A percentile compares a stretch with the other conserved stretches of the same genome.
Evolutionary conservation across 495 filamentous ascomycete genomes (phyloP).

Genomic region (Trichoderma gamsii): DNA sequence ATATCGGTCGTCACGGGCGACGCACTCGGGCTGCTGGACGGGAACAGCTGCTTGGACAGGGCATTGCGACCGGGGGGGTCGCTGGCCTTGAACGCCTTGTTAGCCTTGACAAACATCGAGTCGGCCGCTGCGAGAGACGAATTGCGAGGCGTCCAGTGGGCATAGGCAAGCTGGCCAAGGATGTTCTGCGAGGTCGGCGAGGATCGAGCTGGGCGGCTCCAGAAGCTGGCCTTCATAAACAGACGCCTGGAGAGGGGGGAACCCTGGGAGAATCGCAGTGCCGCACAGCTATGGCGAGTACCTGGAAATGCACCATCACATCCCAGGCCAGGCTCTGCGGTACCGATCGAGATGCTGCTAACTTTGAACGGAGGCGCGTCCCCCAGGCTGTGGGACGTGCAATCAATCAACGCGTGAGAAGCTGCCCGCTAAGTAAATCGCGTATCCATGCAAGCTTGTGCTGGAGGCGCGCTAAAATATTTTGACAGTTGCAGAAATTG

Average conservation of each 20-base stretch:
- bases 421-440: neutral
- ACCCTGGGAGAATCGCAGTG: neutral
- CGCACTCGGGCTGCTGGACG: slow-evolving; percentile 41
- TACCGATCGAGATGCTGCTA: neutral
- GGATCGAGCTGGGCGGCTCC: slow-evolving; percentile 10
- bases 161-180: neutral
- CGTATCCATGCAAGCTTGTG: slow-evolving; percentile 6
- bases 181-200: slow-evolving; percentile 16
- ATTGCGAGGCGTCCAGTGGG: neutral
- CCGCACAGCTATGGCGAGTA: neutral
- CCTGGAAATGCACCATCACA: neutral
- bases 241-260: neutral
- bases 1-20: slow-evolving; percentile 31
- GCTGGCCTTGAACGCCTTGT: slow-evolving; percentile 28
- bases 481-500: neutral
- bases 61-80: slow-evolving; percentile 22
- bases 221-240: slow-evolving; percentile 12
- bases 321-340: neutral
- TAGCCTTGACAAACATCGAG: slow-evolving; percentile 36
- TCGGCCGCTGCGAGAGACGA: slow-evolving; percentile 23
- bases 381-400: neutral
- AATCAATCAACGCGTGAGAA: slow-evolving; percentile 5
- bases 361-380: neutral
- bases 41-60: slow-evolving; percentile 42
- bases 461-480: neutral